Conservation (phyloP, 352 stramenopile species). For the Thraustochytrium striatum region DNA sequence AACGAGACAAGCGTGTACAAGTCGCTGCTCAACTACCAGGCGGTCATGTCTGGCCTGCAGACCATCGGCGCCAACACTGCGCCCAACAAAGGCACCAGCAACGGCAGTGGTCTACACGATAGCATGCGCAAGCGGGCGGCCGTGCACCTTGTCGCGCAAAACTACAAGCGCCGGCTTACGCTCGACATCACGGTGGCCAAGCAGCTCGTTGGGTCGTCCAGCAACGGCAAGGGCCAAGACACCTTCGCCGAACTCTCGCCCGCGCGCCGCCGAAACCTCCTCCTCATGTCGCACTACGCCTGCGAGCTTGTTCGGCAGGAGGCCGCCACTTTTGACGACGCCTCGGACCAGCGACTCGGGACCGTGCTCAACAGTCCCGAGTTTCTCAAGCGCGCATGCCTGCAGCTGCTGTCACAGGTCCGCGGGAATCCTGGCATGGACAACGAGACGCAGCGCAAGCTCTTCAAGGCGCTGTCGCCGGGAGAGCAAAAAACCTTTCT, state of each 20-base stretch:
- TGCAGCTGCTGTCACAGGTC: too few relatives aligned
- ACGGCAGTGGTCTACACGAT: too few relatives aligned
- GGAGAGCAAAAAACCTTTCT: too few relatives aligned
- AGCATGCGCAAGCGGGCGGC: too few relatives aligned
- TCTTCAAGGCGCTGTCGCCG: too few relatives aligned
- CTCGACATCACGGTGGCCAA: constrained; percentile 27
- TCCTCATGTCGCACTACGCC: constrained; percentile 28
- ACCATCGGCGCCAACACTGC: too few relatives aligned
- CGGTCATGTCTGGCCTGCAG: too few relatives aligned
- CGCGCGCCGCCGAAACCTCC: background rate
- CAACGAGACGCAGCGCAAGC: too few relatives aligned
- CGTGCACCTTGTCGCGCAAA: too few relatives aligned
- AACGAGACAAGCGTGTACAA: constrained; percentile 2
- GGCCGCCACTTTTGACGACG: background rate
- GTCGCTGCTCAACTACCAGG: background rate
- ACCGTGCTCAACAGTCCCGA: background rate
- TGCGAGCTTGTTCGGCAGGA: constrained; percentile 18
- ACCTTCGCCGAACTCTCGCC: constrained; percentile 1
- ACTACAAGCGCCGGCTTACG: constrained; percentile 15
- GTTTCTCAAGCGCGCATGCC: too few relatives aligned
- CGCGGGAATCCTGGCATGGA: too few relatives aligned
- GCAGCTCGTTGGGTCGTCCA: background rate
- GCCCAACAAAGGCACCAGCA: too few relatives aligned
- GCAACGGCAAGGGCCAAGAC: background rate
- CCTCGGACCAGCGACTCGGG: background rate